These are phyloP conservation scores for Fusarium papillatum DNA, from an alignment of 2,329 filamentous ascomycete species.

Conservation along the genomic window DNA sequence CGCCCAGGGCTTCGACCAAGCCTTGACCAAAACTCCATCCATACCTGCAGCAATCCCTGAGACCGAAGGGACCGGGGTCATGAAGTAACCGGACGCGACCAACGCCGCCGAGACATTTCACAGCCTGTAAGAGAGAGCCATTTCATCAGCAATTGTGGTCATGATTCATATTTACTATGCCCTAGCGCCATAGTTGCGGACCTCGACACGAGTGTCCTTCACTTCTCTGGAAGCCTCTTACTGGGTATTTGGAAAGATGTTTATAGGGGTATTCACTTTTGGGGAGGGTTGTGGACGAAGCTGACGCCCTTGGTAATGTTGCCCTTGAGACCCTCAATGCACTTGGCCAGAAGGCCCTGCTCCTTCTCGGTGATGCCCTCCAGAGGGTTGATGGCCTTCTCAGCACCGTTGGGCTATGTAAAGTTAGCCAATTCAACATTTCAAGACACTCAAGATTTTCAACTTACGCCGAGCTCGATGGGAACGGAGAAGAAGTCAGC, in stretches of 20 bases:
- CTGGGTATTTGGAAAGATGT: constrained; percentile 38
- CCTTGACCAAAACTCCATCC: constrained; percentile 39
- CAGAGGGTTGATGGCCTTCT: constrained; percentile 88
- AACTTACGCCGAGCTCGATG: constrained; percentile 92
- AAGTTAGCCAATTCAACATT: constrained; percentile 46
- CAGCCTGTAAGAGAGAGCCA: constrained; percentile 52
- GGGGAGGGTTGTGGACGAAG: constrained; percentile 89
- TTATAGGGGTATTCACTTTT: constrained; percentile 76
- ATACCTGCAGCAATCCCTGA: constrained; percentile 38
- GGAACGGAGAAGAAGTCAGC: constrained; percentile 97
- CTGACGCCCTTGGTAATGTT: constrained; percentile 96
- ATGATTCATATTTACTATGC: constrained; percentile 52
- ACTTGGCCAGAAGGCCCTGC: constrained; percentile 86
- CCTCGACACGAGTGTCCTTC: constrained; percentile 43
- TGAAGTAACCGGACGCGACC: constrained; percentile 34
- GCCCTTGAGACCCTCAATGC: constrained; percentile 83
- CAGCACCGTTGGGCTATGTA: constrained; percentile 80
- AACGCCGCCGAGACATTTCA: constrained; percentile 45
- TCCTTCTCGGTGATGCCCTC: constrained; percentile 85
- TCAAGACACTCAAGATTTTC: constrained; percentile 6
- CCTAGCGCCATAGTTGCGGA: constrained; percentile 51
- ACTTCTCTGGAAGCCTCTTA: constrained; percentile 44
- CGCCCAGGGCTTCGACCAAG: constrained; percentile 24
- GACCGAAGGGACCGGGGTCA: constrained; percentile 19
- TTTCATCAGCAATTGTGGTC: constrained; percentile 53